A percentile compares a stretch with the other conserved stretches of the same genome.
Conservation (phyloP, 768 basidiomycete genomes). For the Suillus subaureus region DNA sequence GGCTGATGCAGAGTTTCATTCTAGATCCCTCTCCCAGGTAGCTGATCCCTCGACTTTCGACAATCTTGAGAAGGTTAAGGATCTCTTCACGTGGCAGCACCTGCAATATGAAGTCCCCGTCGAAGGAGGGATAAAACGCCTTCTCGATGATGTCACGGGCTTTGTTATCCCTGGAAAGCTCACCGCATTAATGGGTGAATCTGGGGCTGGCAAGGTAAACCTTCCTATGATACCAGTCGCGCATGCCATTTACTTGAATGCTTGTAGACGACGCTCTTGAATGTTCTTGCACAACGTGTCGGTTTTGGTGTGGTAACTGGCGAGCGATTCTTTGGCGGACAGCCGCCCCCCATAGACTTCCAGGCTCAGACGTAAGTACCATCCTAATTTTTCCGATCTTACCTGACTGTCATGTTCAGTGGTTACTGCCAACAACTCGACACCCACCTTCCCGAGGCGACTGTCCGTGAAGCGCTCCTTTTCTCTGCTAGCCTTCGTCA, state of each 20-base stretch:
- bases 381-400: neutral
- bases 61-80: constrained; percentile 23
- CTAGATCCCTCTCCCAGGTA: neutral
- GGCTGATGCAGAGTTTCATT: constrained; percentile 3
- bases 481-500: constrained; percentile 84
- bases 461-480: constrained; percentile 77
- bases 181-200: constrained; percentile 77
- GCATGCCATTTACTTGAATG: neutral
- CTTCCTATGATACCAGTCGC: constrained; percentile 2
- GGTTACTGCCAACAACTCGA: constrained; percentile 90
- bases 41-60: neutral
- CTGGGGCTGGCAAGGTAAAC: constrained; percentile 47
- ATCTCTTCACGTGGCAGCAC: constrained; percentile 82
- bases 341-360: constrained; percentile 47
- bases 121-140: constrained; percentile 49
- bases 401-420: constrained; percentile 33
- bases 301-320: constrained; percentile 41
- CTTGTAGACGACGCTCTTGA: constrained; percentile 54
- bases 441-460: constrained; percentile 72
- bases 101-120: constrained; percentile 73
- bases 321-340: constrained; percentile 47
- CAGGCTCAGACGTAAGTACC: constrained; percentile 53
- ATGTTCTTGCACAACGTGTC: constrained; percentile 46
- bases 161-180: constrained; percentile 81
- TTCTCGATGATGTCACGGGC: constrained; percentile 76